Evolutionary conservation across 805 yeast species (phyloP).

Genomic region (Starmerella potacharoeniae): DNA sequence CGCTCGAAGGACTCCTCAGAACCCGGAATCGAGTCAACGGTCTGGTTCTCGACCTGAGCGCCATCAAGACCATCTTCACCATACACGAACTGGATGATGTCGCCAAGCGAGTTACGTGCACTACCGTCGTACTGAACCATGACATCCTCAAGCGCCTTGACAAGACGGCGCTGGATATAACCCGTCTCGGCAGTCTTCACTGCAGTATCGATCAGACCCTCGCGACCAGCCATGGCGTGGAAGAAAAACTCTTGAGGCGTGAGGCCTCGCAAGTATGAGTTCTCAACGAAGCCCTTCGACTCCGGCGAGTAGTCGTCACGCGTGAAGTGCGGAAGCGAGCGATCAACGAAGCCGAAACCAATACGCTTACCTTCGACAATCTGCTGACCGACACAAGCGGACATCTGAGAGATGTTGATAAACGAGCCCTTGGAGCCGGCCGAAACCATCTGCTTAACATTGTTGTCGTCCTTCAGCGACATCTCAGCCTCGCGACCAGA

Average conservation of each 20-base stretch:
- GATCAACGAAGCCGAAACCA: constrained; percentile 91
- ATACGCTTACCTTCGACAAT: constrained; percentile 99
- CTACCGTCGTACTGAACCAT: constrained; percentile 98
- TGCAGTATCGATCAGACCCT: constrained; percentile 98
- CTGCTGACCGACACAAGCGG: constrained; percentile 99
- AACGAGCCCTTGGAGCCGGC: constrained; percentile 99
- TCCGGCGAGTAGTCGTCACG: constrained; percentile 98
- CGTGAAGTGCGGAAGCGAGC: constrained; percentile 94
- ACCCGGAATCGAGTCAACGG: constrained; percentile 91
- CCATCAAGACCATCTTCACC: constrained; percentile 99
- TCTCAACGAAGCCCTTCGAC: constrained; percentile 95
- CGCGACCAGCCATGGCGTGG: constrained; percentile 99
- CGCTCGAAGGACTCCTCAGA: constrained; percentile 71
- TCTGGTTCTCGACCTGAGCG: constrained; percentile 92
- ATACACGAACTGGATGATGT: constrained; percentile 85
- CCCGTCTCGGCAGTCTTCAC: constrained; percentile 99
- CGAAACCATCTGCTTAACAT: constrained; percentile 97
- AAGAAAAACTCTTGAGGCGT: constrained; percentile 98
- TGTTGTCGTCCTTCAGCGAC: constrained; percentile 83
- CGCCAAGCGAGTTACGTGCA: constrained; percentile 94
- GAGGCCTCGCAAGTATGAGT: constrained; percentile 90
- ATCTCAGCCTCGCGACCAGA: constrained; percentile 98
- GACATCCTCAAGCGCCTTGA: constrained; percentile 91
- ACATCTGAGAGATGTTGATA: constrained; percentile 97
- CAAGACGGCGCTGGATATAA: constrained; percentile 94